These are phyloP conservation scores for Achlya hypogyna DNA, from an alignment of 352 stramenopile genomes.

Conservation along the genomic window DNA sequence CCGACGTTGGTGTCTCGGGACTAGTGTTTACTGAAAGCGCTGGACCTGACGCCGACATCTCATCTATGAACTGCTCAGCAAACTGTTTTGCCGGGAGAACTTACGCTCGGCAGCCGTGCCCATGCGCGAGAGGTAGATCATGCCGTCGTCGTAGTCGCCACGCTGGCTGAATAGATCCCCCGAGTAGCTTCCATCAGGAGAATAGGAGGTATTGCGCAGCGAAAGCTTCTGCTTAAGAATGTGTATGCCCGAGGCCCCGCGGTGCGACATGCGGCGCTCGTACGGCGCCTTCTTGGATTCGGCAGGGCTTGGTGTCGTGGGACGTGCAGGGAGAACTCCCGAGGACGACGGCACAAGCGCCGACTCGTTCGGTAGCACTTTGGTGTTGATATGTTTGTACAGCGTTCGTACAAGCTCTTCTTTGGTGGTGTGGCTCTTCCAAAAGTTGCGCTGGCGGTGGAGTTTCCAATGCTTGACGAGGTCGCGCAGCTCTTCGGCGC, in stretches of 20 bases:
- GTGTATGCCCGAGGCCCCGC: not conserved
- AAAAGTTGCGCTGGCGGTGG: slow-evolving; percentile 82
- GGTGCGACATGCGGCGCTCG: not conserved
- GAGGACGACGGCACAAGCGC: not conserved
- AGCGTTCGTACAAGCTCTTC: slow-evolving; percentile 79
- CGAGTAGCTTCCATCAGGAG: slow-evolving; percentile 36
- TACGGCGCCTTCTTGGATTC: not conserved
- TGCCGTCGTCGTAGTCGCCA: slow-evolving; percentile 74
- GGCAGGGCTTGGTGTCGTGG: not conserved
- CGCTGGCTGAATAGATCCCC: slow-evolving; percentile 78
- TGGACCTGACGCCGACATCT: no score
- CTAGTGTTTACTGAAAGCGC: not conserved
- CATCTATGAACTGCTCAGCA: not conserved
- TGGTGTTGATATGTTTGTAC: slow-evolving; percentile 82
- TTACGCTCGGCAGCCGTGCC: slow-evolving; percentile 38
- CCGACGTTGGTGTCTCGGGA: slow-evolving; percentile 7
- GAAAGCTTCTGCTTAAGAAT: not conserved
- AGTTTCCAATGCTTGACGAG: slow-evolving; percentile 86
- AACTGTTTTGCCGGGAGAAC: no score
- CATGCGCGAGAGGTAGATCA: slow-evolving; percentile 82
- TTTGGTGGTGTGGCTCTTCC: slow-evolving; percentile 82
- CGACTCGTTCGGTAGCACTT: slow-evolving; percentile 16
- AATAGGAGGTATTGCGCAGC: not conserved
- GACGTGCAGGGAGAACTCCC: not conserved
- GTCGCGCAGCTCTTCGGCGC: slow-evolving; percentile 84